Evolutionary conservation across 2,329 filamentous ascomycete genomes (phyloP).

Genomic region (Trichoderma arundinaceum): DNA sequence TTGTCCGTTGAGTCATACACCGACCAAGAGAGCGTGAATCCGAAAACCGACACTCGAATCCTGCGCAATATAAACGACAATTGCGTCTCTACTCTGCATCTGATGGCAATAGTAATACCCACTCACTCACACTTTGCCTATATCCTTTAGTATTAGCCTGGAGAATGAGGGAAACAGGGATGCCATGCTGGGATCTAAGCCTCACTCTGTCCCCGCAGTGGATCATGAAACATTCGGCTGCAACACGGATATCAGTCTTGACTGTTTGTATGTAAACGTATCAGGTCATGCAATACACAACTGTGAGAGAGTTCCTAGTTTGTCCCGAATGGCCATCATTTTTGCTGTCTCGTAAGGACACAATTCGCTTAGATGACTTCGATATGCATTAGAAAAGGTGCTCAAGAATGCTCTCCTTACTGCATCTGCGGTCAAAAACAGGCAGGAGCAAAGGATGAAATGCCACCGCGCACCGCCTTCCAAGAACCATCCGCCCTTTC

Average conservation of each 20-base stretch:
- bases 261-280: too few species aligned
- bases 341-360: too few species aligned
- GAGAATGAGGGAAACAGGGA: not conserved
- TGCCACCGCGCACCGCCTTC: conserved; percentile 10
- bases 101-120: not conserved
- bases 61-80: not conserved
- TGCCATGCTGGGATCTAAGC: conserved; percentile 6
- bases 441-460: conserved; percentile 3
- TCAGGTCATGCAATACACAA: too few species aligned
- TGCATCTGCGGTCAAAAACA: not conserved
- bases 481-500: not conserved
- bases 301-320: too few species aligned
- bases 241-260: too few species aligned
- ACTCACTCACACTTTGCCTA: not conserved
- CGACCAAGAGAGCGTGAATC: not conserved
- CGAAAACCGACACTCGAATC: not conserved
- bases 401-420: too few species aligned
- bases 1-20: not conserved
- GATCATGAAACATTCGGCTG: not conserved
- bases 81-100: too few species aligned
- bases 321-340: too few species aligned
- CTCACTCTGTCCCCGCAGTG: conserved; percentile 11
- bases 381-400: too few species aligned
- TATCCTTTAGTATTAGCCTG: not conserved
- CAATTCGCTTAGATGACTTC: too few species aligned